Conservation (phyloP, 1,284 basidiomycete species). For the Ceratobasidium sp. region DNA sequence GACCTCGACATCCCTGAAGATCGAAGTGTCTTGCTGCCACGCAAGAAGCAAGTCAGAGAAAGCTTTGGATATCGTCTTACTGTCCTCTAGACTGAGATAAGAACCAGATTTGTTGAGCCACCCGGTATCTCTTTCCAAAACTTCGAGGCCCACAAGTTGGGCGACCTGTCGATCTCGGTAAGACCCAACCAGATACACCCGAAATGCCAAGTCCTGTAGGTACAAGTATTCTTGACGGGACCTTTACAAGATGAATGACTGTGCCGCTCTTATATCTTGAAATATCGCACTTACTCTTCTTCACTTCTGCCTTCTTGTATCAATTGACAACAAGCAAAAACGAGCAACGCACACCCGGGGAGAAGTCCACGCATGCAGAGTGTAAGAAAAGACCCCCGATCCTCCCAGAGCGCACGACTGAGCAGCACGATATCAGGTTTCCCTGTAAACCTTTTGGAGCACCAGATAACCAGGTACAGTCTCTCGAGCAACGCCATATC, state of each 20-base stretch:
- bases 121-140: neutral
- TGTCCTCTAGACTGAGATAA: neutral
- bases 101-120: neutral
- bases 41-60: neutral
- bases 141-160: neutral
- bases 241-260: neutral
- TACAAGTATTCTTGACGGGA: neutral
- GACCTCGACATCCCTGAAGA: neutral
- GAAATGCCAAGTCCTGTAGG: neutral
- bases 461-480: neutral
- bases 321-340: neutral
- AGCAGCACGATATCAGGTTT: no score
- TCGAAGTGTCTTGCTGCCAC: neutral
- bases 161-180: neutral
- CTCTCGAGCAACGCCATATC: neutral
- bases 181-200: slow-evolving; percentile 2
- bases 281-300: neutral
- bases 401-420: neutral
- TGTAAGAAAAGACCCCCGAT: neutral
- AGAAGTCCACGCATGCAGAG: neutral
- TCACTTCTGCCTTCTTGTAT: neutral
- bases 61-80: neutral
- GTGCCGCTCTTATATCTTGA: neutral
- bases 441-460: neutral
- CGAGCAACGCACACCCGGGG: slow-evolving; percentile 7